phyloP scores from a whole-genome alignment of 805 yeast genomes.

The Wickerhamiella parazyma region DNA sequence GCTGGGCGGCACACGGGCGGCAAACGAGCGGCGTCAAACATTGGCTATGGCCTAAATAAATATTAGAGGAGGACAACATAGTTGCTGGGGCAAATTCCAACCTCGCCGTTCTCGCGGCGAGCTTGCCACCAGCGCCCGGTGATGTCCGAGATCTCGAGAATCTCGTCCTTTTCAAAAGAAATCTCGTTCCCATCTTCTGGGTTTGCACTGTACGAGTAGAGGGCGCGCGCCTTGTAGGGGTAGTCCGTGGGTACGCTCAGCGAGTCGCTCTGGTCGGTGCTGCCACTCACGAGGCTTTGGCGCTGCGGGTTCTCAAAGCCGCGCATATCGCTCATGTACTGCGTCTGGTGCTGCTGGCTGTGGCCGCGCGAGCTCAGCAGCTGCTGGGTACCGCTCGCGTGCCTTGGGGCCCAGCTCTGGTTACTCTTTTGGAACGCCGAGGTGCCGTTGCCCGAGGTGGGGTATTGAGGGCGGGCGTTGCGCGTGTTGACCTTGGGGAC shows the following conservation, averaged over 20 bases:
- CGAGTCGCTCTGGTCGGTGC: constrained; percentile 10
- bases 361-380: background rate
- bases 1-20: too few relatives aligned
- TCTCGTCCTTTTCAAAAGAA: constrained; percentile 79
- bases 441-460: constrained; percentile 4
- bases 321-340: constrained; percentile 15
- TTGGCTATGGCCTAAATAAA: constrained; percentile 3
- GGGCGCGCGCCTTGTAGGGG: constrained; percentile 74
- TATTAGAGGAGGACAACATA: constrained; percentile 50
- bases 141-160: constrained; percentile 82
- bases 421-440: constrained; percentile 3
- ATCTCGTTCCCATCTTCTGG: constrained; percentile 89
- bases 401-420: constrained; percentile 7
- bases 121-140: constrained; percentile 99
- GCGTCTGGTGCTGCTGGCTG: constrained; percentile 9
- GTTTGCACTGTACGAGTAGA: constrained; percentile 77
- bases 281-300: constrained; percentile 7
- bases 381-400: background rate
- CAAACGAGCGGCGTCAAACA: too few relatives aligned
- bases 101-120: constrained; percentile 72
- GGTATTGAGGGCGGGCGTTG: constrained; percentile 8
- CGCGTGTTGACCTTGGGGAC: constrained; percentile 21
- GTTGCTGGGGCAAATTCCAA: constrained; percentile 93
- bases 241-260: constrained; percentile 31
- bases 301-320: constrained; percentile 9